A percentile compares a stretch with the other conserved stretches of the same genome.
These are phyloP conservation scores for Gracilaria gracilis DNA, from an alignment of 23 red algal species.

Conservation along the genomic window DNA sequence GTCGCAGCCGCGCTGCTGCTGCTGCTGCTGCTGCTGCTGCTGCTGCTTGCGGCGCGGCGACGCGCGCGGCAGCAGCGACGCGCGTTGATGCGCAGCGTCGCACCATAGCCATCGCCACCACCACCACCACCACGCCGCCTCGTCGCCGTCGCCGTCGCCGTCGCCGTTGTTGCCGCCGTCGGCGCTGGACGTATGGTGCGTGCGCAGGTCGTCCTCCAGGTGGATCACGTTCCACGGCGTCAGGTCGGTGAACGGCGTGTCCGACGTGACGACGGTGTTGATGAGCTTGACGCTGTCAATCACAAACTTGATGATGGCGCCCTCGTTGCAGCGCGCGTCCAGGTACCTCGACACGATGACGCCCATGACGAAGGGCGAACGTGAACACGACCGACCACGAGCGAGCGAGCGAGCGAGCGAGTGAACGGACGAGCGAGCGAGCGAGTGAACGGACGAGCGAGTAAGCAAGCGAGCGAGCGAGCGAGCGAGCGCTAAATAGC, in stretches of 20 bases:
- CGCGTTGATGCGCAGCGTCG: too few species aligned
- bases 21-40: background rate
- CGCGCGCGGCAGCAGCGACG: background rate
- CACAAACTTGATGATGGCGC: slow-evolving; percentile 45
- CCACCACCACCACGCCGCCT: background rate
- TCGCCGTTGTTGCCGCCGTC: background rate
- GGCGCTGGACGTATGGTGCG: too few species aligned
- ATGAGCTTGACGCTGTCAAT: slow-evolving; percentile 27
- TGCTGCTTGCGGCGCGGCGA: background rate
- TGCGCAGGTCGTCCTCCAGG: slow-evolving; percentile 10
- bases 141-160: background rate
- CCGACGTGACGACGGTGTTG: slow-evolving; percentile 26
- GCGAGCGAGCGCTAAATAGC: background rate
- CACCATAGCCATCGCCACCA: too few species aligned
- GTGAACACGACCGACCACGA: too few species aligned
- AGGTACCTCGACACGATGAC: slow-evolving; percentile 55
- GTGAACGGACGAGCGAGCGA: too few species aligned
- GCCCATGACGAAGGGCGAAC: slow-evolving; percentile 34
- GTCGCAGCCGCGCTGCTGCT: background rate
- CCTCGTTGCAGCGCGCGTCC: slow-evolving; percentile 43
- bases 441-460: too few species aligned
- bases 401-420: too few species aligned
- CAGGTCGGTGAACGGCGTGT: slow-evolving; percentile 38
- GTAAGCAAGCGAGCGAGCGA: too few species aligned
- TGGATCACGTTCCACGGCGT: slow-evolving; percentile 68